Percentiles rank a stretch among this genome's conserved stretches.
Evolutionary conservation across 1,284 basidiomycete species (phyloP).

Genomic region (Puccinia hordei): DNA sequence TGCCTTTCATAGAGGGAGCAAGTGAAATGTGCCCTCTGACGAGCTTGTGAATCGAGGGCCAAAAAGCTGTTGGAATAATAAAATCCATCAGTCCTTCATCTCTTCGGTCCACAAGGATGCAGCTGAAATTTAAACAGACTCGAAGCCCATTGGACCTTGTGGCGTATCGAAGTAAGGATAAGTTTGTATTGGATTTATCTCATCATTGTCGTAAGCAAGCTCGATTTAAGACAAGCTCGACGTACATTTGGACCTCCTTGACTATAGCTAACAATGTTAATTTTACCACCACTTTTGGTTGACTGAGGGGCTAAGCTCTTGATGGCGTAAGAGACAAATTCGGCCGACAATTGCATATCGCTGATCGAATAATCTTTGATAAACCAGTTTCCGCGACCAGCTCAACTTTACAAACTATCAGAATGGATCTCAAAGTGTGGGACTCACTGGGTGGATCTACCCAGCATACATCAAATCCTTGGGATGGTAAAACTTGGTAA

Average conservation of each 20-base stretch:
- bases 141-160: constrained; percentile 37
- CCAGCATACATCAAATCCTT: constrained; percentile 59
- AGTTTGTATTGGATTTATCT: neutral
- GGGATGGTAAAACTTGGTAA: constrained; percentile 47
- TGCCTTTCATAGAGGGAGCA: constrained; percentile 20
- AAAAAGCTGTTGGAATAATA: constrained; percentile 26
- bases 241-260: constrained; percentile 57
- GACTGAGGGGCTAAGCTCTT: constrained; percentile 54
- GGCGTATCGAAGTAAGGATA: neutral
- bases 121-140: constrained; percentile 11
- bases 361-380: constrained; percentile 52
- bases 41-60: constrained; percentile 15
- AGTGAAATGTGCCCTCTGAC: constrained; percentile 23
- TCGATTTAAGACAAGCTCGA: constrained; percentile 42
- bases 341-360: constrained; percentile 57
- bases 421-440: neutral
- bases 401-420: neutral
- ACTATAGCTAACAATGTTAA: constrained; percentile 58
- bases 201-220: no score
- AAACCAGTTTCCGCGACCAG: neutral
- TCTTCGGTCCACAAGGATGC: neutral
- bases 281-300: constrained; percentile 54
- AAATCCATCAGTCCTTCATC: neutral
- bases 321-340: constrained; percentile 59
- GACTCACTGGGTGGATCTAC: constrained; percentile 56